Conservation (phyloP, 257 asterid species). For the Plectranthus barbatus region DNA sequence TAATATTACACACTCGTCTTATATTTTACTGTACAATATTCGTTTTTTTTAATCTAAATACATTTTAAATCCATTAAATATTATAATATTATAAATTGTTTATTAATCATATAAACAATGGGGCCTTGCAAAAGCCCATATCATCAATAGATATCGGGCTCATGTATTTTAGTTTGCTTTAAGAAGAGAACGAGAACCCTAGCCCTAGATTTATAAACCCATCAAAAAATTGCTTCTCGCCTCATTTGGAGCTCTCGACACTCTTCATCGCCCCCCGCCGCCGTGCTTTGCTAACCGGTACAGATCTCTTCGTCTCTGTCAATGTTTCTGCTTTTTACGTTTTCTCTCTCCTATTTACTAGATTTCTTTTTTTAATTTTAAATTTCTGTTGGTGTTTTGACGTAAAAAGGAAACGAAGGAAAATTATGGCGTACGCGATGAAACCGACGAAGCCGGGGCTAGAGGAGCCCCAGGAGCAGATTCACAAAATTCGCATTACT, state of each 20-base stretch:
- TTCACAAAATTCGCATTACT: constrained; percentile 54
- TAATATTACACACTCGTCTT: too few relatives aligned
- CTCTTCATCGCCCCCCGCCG: not conserved
- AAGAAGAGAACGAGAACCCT: not conserved
- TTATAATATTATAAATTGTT: too few relatives aligned
- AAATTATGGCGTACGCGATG: constrained; percentile 45
- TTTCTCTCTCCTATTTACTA: not conserved
- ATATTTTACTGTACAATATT: too few relatives aligned
- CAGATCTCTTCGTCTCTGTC: not conserved
- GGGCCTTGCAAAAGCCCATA: not conserved
- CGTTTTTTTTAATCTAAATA: too few relatives aligned
- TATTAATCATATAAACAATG: too few relatives aligned
- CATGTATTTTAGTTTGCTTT: not conserved
- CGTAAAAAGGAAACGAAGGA: not conserved
- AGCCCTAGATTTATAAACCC: constrained; percentile 18
- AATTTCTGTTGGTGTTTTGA: not conserved
- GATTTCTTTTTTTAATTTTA: not conserved
- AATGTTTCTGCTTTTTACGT: not conserved
- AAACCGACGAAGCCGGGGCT: constrained; percentile 49
- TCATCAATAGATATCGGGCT: not conserved
- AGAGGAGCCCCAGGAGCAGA: constrained; percentile 38
- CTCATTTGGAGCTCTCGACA: not conserved
- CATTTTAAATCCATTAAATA: too few relatives aligned
- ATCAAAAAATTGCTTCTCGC: not conserved
- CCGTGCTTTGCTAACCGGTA: constrained; percentile 17